phyloP scores from a whole-genome alignment of 805 yeast genomes.

The Candida quercuum region DNA sequence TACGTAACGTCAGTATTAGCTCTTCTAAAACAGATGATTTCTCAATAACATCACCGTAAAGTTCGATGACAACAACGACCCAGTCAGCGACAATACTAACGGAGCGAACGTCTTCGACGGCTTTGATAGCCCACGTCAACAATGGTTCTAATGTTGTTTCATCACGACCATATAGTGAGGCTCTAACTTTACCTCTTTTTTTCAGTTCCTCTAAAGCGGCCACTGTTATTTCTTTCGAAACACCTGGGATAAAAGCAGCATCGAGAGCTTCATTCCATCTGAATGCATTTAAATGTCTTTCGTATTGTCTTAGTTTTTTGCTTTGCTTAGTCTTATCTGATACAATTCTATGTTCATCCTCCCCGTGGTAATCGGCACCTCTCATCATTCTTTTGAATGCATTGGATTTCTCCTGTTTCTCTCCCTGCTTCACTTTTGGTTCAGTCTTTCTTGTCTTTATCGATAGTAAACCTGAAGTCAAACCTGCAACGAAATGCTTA shows the following conservation, averaged over 20 bases:
- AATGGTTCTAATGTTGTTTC: conserved; percentile 83
- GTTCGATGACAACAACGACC: conserved; percentile 62
- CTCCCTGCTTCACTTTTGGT: conserved; percentile 48
- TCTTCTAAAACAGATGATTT: conserved; percentile 75
- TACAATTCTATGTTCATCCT: conserved; percentile 69
- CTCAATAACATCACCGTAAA: conserved; percentile 72
- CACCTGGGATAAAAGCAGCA: conserved; percentile 73
- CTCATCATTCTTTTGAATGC: conserved; percentile 79
- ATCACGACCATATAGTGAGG: conserved; percentile 77
- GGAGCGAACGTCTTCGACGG: conserved; percentile 75
- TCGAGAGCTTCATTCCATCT: conserved; percentile 93
- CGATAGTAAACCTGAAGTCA: conserved; percentile 82
- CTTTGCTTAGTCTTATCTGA: conserved; percentile 47
- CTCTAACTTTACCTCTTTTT: conserved; percentile 81
- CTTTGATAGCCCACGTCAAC: conserved; percentile 73
- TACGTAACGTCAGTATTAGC: conserved; percentile 53
- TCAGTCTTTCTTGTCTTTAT: conserved; percentile 81
- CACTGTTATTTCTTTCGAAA: conserved; percentile 72
- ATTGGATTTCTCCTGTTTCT: conserved; percentile 46
- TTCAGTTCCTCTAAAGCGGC: conserved; percentile 84
- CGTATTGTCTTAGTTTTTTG: conserved; percentile 76
- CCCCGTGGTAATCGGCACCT: conserved; percentile 89
- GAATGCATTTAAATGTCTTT: conserved; percentile 78
- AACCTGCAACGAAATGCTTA: conserved; percentile 88
- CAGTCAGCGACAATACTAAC: conserved; percentile 60